Percentiles rank a stretch among this genome's conserved stretches.
Conservation (phyloP, 1,284 basidiomycete species). For the Amylostereum chailletii region DNA sequence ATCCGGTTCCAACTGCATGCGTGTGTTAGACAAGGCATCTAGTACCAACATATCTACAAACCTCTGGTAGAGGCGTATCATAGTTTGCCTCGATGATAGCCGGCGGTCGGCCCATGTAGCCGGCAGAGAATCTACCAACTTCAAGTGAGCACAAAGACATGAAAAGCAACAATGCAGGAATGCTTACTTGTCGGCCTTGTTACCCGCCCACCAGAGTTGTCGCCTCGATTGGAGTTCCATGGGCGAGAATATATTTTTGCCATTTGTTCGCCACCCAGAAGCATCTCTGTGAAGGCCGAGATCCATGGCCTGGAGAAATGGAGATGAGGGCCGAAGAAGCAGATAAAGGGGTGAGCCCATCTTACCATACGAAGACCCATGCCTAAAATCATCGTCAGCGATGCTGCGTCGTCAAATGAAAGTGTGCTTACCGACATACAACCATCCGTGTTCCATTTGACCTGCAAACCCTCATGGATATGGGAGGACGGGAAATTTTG, state of each 20-base stretch:
- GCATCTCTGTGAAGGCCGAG: conserved; percentile 77
- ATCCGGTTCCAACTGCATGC: conserved; percentile 41
- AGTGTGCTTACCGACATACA: conserved; percentile 53
- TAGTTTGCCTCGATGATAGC: conserved; percentile 69
- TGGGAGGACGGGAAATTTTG: too few relatives aligned
- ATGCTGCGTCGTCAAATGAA: conserved; percentile 11
- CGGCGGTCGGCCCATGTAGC: conserved; percentile 70
- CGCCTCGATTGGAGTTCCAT: conserved; percentile 71
- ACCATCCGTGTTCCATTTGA: conserved; percentile 76
- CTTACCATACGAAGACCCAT: conserved; percentile 71
- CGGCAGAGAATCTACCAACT: conserved; percentile 44
- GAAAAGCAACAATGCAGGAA: conserved; percentile 4
- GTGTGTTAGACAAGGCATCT: conserved; percentile 12
- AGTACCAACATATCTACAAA: conserved; percentile 24
- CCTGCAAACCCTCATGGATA: conserved; percentile 20
- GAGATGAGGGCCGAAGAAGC: background rate
- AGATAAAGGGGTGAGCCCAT: background rate
- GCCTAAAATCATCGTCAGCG: conserved; percentile 27
- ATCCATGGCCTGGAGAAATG: conserved; percentile 58
- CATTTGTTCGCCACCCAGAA: conserved; percentile 65
- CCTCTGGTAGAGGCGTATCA: conserved; percentile 59
- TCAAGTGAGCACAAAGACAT: background rate
- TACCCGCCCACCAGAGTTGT: conserved; percentile 80
- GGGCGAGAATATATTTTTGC: conserved; percentile 56
- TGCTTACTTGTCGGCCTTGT: conserved; percentile 59